Base-by-base conservation (phyloP, 192 early-diverging fungal genomes). In the Gigaspora rosea region DNA sequence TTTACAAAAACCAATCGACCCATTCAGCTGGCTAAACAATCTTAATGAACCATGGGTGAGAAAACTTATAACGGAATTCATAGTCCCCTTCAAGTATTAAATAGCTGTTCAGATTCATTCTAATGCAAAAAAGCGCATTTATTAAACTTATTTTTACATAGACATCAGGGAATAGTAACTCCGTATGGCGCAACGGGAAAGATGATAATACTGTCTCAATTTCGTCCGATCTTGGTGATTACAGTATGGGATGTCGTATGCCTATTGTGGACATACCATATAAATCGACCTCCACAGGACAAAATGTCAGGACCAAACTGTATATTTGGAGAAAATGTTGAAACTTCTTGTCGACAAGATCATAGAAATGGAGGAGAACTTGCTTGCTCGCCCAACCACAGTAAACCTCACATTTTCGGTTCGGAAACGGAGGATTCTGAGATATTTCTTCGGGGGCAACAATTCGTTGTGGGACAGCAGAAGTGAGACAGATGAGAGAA, bases 1-100 rank as follows among this genome's bases (percentile, higher is more conserved):
- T 67, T 36, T 67, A 67, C 65, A 48, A 16, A 67, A 67, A 48
- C 46, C n/a, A 67, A 67, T 8, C 27, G 27, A 27, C 35, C 65
- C 65, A 67, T 67, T 67, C 65, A 36, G 35, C 50, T 71, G 52
- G 52, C 27, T 71, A 52, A 32, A 71, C 50, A 41, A 54, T 33
- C 22, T 71, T 32, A 71, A 71, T 52, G 70, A 71, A 22, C 50
- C 70, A 71, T 71, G 52, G 50, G n/a, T 52, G 51, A 71, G 50
- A 71, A 71, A 71, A 11, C 50, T 71, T 8, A 71, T 71, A 71
- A 52, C 70, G n/a, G 27, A 57, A 22, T 56, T 57, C 49, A 56
- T 54, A 52, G 22, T 9, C 4, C 22, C 70, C 52, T 71, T 56
- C 70, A 71, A 52, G 70, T 71, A 71, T 56, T 54, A 68, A 68